A percentile compares a stretch with the other conserved stretches of the same genome.
Conservation (phyloP, 2,329 filamentous ascomycete species). For the Shiraia sp. region DNA sequence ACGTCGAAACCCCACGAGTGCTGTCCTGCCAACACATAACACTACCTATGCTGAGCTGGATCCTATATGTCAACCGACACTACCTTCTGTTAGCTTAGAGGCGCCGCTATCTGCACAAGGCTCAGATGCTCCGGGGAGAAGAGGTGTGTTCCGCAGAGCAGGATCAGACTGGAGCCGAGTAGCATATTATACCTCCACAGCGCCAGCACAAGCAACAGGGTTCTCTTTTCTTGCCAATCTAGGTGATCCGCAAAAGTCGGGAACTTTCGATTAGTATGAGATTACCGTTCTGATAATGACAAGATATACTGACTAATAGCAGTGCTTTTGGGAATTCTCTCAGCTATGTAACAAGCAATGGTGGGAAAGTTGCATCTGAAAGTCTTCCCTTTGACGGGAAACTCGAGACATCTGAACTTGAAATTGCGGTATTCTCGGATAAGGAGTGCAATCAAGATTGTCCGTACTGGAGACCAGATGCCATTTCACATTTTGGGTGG, state of each 20-base stretch:
- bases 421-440: slow-evolving; percentile 43
- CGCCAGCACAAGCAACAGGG: slow-evolving; percentile 51
- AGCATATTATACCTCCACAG: slow-evolving; percentile 53
- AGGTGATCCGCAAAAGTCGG: slow-evolving; percentile 58
- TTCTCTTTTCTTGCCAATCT: slow-evolving; percentile 63
- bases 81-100: background rate
- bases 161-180: slow-evolving; percentile 48
- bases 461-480: slow-evolving; percentile 53
- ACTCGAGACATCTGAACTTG: slow-evolving; percentile 38
- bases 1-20: slow-evolving; percentile 9
- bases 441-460: slow-evolving; percentile 53
- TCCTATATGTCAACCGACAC: no score
- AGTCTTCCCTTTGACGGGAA: slow-evolving; percentile 56
- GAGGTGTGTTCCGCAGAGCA: slow-evolving; percentile 5
- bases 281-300: background rate
- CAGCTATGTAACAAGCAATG: slow-evolving; percentile 57
- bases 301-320: slow-evolving; percentile 6
- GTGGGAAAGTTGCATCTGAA: slow-evolving; percentile 50
- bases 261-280: slow-evolving; percentile 55
- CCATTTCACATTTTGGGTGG: slow-evolving; percentile 65
- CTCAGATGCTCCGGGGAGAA: background rate
- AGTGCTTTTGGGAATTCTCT: slow-evolving; percentile 61
- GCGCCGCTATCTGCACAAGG: background rate
- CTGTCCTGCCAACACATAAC: slow-evolving; percentile 11
- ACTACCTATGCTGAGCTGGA: slow-evolving; percentile 14